Base-by-base conservation (phyloP, 148 eudicot genomes). In the Linanthus parryae region DNA sequence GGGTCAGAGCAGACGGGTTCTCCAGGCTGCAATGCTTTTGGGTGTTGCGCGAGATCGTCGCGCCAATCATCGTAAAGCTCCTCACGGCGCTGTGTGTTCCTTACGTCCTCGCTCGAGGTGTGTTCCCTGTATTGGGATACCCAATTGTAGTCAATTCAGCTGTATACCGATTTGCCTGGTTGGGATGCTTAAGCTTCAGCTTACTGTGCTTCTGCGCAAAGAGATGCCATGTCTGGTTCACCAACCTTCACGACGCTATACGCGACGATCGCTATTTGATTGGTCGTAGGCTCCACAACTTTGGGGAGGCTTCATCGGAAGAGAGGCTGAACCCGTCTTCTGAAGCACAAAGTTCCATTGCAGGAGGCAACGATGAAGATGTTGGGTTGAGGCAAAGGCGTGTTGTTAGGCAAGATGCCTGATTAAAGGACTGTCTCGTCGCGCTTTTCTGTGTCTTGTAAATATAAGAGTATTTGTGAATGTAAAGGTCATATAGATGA, bases 221-320 rank as follows among this genome's bases (percentile, higher is more conserved):
- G 73, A 74, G 95, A 63, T 89, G 79, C 80, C 97, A 89, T 62
- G 79, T 80, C 24, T 85, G 95, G 97, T 82, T 89, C 79, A 89
- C 95, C 45, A 89, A 89, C 61, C 85, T 89, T 38, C 97, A 89
- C 75, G 85, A 89, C 43, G 77, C 95, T 16, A 89, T 89, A 43
- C 81, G 95, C 0, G 95, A 89, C 61, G 95, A 89, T 58, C 90
- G 95, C 1, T 85, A 89, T 60, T 72, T 89, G 57, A 63, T 89
- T 21, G 97, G 97, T 11, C 90, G 97, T 7, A 69, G 86, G 54
- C 97, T 89, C 50, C 95, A 89, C 58, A 77, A 89, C 68, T 89
- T 30, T 47, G 91, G 94, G 34, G 94, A 88, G 63, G 68, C 54
- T 9, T 15, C 8, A 16, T 33, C 50, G 33, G 58, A 34, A 44